Conservation (phyloP, 257 asterid species). For the Salvia rosmarinus region DNA sequence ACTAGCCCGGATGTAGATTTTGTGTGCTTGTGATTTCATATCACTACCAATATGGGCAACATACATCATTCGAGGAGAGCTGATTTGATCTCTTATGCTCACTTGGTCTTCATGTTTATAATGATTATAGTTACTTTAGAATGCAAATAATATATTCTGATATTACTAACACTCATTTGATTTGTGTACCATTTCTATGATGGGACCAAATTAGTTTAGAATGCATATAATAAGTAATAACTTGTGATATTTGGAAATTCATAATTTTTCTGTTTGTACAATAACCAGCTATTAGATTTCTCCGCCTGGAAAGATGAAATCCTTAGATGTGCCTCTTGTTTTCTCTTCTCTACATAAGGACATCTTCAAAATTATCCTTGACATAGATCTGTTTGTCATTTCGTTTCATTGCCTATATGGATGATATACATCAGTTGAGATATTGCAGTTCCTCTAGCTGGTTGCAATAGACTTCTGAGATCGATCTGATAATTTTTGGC, state of each 20-base stretch:
- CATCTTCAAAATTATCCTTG: background rate
- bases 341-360: background rate
- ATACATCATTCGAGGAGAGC: background rate
- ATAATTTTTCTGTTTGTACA: constrained; percentile 23
- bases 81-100: background rate
- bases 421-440: constrained; percentile 25
- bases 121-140: background rate
- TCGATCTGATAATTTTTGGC: constrained; percentile 21
- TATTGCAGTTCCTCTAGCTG: constrained; percentile 15
- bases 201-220: constrained; percentile 9
- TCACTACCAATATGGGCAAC: background rate
- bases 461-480: constrained; percentile 17
- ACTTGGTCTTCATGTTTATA: background rate
- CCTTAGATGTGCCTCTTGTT: background rate
- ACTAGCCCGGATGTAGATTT: background rate
- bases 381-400: constrained; percentile 6
- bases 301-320: background rate
- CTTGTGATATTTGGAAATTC: constrained; percentile 17
- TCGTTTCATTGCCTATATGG: constrained; percentile 11
- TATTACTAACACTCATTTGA: background rate
- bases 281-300: background rate
- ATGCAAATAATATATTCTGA: background rate
- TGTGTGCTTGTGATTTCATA: too few relatives aligned
- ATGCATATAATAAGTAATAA: background rate
- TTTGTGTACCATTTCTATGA: constrained; percentile 5